Percentiles rank a stretch among this genome's conserved stretches.
Conservation (phyloP, 2,329 filamentous ascomycete genomes). For the Sporothrix sp. region DNA sequence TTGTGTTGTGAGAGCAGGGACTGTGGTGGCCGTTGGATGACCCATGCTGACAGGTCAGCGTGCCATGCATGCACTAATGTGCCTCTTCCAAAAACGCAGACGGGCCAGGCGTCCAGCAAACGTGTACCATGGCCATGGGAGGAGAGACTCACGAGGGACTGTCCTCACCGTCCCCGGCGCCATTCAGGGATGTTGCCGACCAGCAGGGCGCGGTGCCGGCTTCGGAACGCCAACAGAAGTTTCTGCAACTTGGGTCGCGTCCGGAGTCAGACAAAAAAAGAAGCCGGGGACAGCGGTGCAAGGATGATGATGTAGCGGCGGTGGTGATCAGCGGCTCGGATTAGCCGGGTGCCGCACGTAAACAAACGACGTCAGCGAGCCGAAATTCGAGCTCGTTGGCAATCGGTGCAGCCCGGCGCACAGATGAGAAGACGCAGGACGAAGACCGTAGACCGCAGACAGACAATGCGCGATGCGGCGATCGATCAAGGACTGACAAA, state of each 20-base stretch:
- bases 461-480: not conserved
- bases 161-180: slow-evolving; percentile 9
- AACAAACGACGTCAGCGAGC: slow-evolving; percentile 9
- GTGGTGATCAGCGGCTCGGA: slow-evolving; percentile 1
- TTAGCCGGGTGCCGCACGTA: slow-evolving; percentile 1
- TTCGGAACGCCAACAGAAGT: no score
- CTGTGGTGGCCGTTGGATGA: slow-evolving; percentile 17
- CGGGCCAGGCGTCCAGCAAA: no score
- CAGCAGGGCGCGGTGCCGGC: not conserved
- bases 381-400: not conserved
- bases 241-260: no score
- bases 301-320: not conserved
- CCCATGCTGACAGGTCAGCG: slow-evolving; percentile 15
- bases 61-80: no score
- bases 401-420: not conserved
- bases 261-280: no score
- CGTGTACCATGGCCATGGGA: not conserved
- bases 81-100: not conserved
- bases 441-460: no score
- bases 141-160: slow-evolving; percentile 5
- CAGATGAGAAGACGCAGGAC: not conserved
- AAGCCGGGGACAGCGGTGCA: no score
- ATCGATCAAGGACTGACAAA: not conserved
- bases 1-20: slow-evolving; percentile 19
- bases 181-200: not conserved